Evolutionary conservation across 2,329 filamentous ascomycete genomes (phyloP).

Genomic region (Acrodontium crateriforme): DNA sequence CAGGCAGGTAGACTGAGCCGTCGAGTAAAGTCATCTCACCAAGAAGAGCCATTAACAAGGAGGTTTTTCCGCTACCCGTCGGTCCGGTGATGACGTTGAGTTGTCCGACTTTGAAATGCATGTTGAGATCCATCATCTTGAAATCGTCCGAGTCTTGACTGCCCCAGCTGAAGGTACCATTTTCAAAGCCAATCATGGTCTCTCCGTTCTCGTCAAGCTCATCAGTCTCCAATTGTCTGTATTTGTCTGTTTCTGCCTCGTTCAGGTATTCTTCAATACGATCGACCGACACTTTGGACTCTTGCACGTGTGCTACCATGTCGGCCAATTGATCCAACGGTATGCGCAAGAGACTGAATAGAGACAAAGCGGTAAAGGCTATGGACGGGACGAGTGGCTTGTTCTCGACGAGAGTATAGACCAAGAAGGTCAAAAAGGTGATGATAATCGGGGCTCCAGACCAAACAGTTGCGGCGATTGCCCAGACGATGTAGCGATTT

Average conservation of each 20-base stretch:
- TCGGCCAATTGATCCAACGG: conserved; percentile 92
- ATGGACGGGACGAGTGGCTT: conserved; percentile 84
- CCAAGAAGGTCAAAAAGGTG: conserved; percentile 88
- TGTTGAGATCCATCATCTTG: conserved; percentile 65
- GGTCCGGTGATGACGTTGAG: conserved; percentile 88
- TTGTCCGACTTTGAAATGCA: conserved; percentile 72
- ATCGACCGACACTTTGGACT: conserved; percentile 91
- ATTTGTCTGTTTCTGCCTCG: conserved; percentile 94
- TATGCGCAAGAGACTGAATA: conserved; percentile 86
- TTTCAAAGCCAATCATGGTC: conserved; percentile 67
- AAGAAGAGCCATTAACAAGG: conserved; percentile 84
- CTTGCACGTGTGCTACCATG: conserved; percentile 97
- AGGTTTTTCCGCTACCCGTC: conserved; percentile 92
- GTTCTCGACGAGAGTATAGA: conserved; percentile 81
- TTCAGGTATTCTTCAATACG: conserved; percentile 88
- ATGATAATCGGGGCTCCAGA: conserved; percentile 91
- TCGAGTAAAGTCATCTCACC: conserved; percentile 86
- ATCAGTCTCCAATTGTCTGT: conserved; percentile 62
- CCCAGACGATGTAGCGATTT: conserved; percentile 80
- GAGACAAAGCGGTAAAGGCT: conserved; percentile 88
- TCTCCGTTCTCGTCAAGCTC: conserved; percentile 55
- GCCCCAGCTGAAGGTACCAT: conserved; percentile 84
- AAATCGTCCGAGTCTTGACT: conserved; percentile 41
- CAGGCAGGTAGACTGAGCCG: conserved; percentile 72
- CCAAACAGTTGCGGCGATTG: conserved; percentile 84